Evolutionary conservation across 2,329 filamentous ascomycete species (phyloP).

Genomic region (Colletotrichum filicis): DNA sequence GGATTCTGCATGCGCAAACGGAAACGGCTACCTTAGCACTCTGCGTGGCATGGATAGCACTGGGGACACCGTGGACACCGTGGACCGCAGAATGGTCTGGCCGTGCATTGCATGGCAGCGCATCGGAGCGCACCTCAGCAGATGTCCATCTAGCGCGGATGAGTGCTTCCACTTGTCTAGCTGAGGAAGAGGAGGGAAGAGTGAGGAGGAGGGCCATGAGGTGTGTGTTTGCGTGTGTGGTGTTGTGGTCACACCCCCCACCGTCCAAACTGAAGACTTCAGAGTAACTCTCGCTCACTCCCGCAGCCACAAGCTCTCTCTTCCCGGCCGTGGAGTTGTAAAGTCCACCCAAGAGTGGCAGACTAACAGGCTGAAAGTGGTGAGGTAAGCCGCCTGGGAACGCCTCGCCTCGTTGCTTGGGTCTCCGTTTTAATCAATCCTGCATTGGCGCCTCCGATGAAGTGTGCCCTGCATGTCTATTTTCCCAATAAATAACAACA

Average conservation of each 20-base stretch:
- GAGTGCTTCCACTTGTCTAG: background rate
- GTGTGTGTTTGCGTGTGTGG: background rate
- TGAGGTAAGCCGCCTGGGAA: background rate
- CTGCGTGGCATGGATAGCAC: conserved; percentile 15
- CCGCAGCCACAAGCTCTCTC: conserved; percentile 5
- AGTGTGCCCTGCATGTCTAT: conserved; percentile 29
- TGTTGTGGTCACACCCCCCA: conserved; percentile 24
- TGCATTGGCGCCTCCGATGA: conserved; percentile 31
- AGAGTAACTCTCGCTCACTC: background rate
- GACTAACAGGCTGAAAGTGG: background rate
- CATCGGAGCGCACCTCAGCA: conserved; percentile 22
- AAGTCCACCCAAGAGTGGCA: background rate
- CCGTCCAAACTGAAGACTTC: background rate
- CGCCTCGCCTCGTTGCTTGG: conserved; percentile 18
- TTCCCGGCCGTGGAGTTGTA: background rate
- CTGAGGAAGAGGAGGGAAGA: background rate
- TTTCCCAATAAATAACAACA: conserved; percentile 14
- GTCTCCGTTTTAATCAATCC: conserved; percentile 30
- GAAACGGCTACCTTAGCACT: conserved; percentile 31
- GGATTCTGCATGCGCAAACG: conserved; percentile 31
- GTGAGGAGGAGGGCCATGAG: background rate
- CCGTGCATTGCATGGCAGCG: conserved; percentile 31
- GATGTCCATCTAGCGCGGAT: background rate
- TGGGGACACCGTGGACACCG: conserved; percentile 26
- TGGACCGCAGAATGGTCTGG: conserved; percentile 25